Evolutionary conservation across 495 filamentous ascomycete species (phyloP), one percentile per base, ranked within the genome.

Genomic region (Neurospora sp.): DNA sequence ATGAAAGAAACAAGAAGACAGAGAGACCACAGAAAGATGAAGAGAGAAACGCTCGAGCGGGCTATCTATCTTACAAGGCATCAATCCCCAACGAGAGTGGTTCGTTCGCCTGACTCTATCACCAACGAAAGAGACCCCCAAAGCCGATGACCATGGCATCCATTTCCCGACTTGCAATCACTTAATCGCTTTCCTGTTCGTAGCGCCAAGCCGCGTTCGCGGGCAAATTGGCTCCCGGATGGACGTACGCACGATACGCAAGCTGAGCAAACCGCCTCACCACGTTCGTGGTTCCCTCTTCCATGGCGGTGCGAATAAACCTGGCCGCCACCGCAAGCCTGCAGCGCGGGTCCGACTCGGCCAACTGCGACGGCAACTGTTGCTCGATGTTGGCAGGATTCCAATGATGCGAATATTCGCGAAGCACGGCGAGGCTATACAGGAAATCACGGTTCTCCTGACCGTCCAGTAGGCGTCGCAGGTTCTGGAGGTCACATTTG

Each of bases 391-490:
- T 78, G 86, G 92, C 72, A 85, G 93, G 46, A 85, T 86, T 78
- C 80, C 91, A 88, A 20, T 90, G 88, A 44, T 88, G 87, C 38
- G 93, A 91, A 44, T 93, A 86, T 75, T 93, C 89, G 23, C 94
- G 89, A 11, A 91, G 89, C 71, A 97, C 89, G 35, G 92, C 92
- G 74, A 97, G 90, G 14, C 93, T 95, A 80, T 97, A 97, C 40
- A 97, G 87, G 9, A 96, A 93, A 76, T 97, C 94, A n/a, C 94
- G 90, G 77, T 95, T 95, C 83, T 97, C 94, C 23, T 89, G 87
- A 72, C 89, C 90, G 74, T 94, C 91, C 10, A 97, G 86, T 6
- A 95, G 82, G 46, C 86, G 85, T 60, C 93, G 90, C 78, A 91
- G 87, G 27, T 35, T 66, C 54, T 66, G 54, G 8, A 84, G 84